phyloP scores from a whole-genome alignment of 306 rosid genomes.

The Vigna trinervia region DNA sequence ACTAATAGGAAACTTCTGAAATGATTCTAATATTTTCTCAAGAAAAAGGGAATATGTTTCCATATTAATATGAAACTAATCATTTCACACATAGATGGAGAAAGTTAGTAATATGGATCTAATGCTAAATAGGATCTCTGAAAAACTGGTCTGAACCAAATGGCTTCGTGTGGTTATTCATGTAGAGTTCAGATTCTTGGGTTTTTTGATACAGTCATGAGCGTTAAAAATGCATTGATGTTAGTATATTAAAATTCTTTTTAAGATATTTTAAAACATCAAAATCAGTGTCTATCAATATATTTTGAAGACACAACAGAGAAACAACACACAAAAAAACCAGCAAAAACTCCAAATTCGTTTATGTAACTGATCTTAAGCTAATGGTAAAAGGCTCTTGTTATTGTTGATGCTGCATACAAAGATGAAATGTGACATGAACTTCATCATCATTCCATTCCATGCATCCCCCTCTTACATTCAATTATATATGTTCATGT shows the following conservation, averaged over 20 bases:
- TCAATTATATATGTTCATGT: slow-evolving; percentile 18
- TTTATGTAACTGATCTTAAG: no score
- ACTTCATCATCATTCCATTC: slow-evolving; percentile 1
- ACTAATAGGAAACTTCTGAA: neutral
- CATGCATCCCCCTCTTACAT: slow-evolving; percentile 18
- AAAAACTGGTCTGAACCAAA: neutral
- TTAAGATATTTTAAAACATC: no score
- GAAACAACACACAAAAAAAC: no score
- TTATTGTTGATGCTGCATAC: neutral
- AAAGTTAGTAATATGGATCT: neutral
- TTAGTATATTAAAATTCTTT: no score
- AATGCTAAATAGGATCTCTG: neutral
- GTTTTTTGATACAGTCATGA: no score
- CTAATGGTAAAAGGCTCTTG: neutral
- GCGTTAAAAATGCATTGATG: no score
- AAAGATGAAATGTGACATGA: neutral
- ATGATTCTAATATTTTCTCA: neutral
- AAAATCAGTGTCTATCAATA: no score
- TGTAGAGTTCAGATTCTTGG: no score
- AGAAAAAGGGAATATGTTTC: slow-evolving; percentile 8
- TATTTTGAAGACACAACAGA: no score
- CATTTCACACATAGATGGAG: neutral
- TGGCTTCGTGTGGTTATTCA: no score
- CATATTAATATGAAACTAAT: neutral
- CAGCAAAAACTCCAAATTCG: no score